These are phyloP conservation scores for Ophiostoma novo-ulmi DNA, from an alignment of 2,329 filamentous ascomycete genomes.

Conservation along the genomic window DNA sequence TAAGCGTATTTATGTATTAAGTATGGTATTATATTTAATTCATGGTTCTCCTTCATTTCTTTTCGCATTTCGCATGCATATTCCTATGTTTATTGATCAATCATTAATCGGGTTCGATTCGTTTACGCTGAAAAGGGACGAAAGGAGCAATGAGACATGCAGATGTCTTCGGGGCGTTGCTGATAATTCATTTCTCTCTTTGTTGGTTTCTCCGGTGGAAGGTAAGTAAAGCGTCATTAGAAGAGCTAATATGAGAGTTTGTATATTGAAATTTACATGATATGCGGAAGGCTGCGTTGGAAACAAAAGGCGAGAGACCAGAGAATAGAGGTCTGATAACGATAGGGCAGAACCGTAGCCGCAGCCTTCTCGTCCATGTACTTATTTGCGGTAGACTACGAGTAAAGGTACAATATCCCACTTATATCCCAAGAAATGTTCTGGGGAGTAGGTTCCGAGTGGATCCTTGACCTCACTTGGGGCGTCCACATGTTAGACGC, in stretches of 20 bases:
- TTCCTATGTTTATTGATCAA: neutral
- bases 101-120: too few species aligned
- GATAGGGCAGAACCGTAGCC: conserved; percentile 16
- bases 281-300: too few species aligned
- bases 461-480: neutral
- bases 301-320: too few species aligned
- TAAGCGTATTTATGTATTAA: neutral
- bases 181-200: too few species aligned
- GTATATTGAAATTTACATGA: too few species aligned
- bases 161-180: too few species aligned
- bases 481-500: neutral
- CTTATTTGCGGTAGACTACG: neutral
- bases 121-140: too few species aligned
- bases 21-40: neutral
- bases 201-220: too few species aligned
- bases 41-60: neutral
- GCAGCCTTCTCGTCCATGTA: conserved; percentile 3
- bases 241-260: too few species aligned
- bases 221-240: too few species aligned
- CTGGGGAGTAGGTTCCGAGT: conserved; percentile 5
- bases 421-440: neutral
- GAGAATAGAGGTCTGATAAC: neutral
- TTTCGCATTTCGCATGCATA: neutral
- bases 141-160: too few species aligned
- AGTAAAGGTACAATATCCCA: neutral